Evolutionary conservation across 2,329 filamentous ascomycete genomes (phyloP).

Genomic region (Pyricularia pennisetigena): DNA sequence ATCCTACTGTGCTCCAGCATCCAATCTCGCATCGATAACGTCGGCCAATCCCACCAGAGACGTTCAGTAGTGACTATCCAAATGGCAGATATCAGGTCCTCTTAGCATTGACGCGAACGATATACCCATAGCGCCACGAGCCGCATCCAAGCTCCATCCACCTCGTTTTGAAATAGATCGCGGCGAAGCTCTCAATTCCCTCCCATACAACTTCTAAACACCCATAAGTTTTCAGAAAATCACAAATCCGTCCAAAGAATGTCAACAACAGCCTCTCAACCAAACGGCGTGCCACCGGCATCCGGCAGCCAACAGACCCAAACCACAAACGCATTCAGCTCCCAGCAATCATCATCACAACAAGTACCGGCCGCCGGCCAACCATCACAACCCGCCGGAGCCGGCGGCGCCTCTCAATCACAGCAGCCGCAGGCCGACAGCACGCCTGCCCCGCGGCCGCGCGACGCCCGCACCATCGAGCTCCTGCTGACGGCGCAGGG

Average conservation of each 20-base stretch:
- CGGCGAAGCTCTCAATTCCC: neutral
- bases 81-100: neutral
- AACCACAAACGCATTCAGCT: neutral
- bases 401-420: constrained; percentile 12
- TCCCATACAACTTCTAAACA: neutral
- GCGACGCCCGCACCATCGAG: constrained; percentile 72
- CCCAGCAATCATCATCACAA: constrained; percentile 5
- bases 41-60: neutral
- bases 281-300: constrained; percentile 2
- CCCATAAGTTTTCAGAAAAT: neutral
- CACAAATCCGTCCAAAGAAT: neutral
- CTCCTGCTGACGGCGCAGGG: constrained; percentile 70
- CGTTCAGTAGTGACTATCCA: neutral
- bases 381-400: constrained; percentile 12
- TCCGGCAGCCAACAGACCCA: constrained; percentile 4
- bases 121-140: neutral
- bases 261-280: constrained; percentile 2
- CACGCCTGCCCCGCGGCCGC: constrained; percentile 48
- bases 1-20: neutral
- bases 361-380: constrained; percentile 1
- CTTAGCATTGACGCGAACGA: neutral
- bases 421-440: constrained; percentile 12
- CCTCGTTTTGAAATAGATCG: neutral
- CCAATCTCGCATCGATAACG: neutral
- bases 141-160: neutral